Evolutionary conservation across 2,329 filamentous ascomycete species (phyloP), one percentile per base, ranked within the genome.

Genomic region (Fonsecaea nubica): DNA sequence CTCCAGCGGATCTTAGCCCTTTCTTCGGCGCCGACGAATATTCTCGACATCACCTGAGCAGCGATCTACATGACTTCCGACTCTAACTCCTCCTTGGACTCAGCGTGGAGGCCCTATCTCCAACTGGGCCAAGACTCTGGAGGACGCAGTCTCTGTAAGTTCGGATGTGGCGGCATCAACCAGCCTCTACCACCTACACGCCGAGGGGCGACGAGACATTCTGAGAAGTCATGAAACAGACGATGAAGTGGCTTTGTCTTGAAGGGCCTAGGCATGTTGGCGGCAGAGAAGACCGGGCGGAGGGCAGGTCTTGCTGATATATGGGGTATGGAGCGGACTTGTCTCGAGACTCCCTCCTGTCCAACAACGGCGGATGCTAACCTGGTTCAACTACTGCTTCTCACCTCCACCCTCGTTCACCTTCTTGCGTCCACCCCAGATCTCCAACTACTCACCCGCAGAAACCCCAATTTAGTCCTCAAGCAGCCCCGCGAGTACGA

Each of bases 381-480:
- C 4, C 4, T 45, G 21, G 45, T 4, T 21, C 18, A 30, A 50
- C 57, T n/a, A 5, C 18, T 21, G 35, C 42, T 48, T 53, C 58
- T 40, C 58, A 45, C 40, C 58, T 33, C 40, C 33, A 36, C 13
- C 33, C 33, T 53, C 25, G 25, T 3, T 38, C 13, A 9, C 18
- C 12, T 50, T 12, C 25, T 25, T 25, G 25, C 25, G 25, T 42
- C 4, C 2, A n/a, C 30, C 40, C 57, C 57, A 50, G 57, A 32
- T 59, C 57, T 59, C 57, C 40, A 50, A 50, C 35, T 13, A 50
- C 58, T 21, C 32, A 50, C 57, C 42, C 57, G 10, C 18, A 50
- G 40, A 33, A 35, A 13, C 33, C 40, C 57, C 18, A 50, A 15
- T 15, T 15, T 42, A 15, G 12, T 2, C 12, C 38, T 25, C 45